A percentile compares a stretch with the other conserved stretches of the same genome.
Conservation (phyloP, 441 rosid species). For the Eutrema salsugineum region DNA sequence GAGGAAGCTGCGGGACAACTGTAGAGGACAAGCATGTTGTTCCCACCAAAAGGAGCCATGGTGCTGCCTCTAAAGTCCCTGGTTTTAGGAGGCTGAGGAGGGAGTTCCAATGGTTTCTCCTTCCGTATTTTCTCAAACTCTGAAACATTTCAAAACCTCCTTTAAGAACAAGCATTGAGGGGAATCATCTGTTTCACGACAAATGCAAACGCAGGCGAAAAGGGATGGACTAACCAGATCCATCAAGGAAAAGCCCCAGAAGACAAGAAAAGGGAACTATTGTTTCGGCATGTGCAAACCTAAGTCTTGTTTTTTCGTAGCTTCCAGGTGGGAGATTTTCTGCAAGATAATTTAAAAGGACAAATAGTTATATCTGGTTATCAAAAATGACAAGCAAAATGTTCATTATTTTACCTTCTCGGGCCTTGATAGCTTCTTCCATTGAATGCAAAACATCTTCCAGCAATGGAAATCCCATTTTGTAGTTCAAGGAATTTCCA, state of each 20-base stretch:
- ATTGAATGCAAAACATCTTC: slow-evolving; percentile 81
- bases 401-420: slow-evolving; percentile 47
- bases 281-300: slow-evolving; percentile 98
- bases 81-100: slow-evolving; percentile 79
- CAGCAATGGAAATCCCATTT: slow-evolving; percentile 91
- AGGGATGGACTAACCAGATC: slow-evolving; percentile 54
- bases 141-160: slow-evolving; percentile 22
- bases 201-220: background rate
- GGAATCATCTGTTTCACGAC: background rate
- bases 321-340: slow-evolving; percentile 77
- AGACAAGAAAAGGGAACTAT: slow-evolving; percentile 91
- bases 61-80: slow-evolving; percentile 74
- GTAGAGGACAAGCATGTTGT: slow-evolving; percentile 81
- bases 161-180: slow-evolving; percentile 5
- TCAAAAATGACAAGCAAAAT: background rate
- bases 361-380: background rate
- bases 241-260: slow-evolving; percentile 92
- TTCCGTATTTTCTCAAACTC: slow-evolving; percentile 68
- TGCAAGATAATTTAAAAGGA: slow-evolving; percentile 25
- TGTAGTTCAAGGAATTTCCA: slow-evolving; percentile 80
- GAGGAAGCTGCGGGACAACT: slow-evolving; percentile 65
- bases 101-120: slow-evolving; percentile 73
- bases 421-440: slow-evolving; percentile 78
- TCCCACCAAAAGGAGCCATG: slow-evolving; percentile 85
- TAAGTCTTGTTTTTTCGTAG: slow-evolving; percentile 86